Evolutionary conservation across 371 early-diverging fungal genomes (phyloP), one percentile per base, ranked within the genome.

Genomic region (Batkoa obscura): DNA sequence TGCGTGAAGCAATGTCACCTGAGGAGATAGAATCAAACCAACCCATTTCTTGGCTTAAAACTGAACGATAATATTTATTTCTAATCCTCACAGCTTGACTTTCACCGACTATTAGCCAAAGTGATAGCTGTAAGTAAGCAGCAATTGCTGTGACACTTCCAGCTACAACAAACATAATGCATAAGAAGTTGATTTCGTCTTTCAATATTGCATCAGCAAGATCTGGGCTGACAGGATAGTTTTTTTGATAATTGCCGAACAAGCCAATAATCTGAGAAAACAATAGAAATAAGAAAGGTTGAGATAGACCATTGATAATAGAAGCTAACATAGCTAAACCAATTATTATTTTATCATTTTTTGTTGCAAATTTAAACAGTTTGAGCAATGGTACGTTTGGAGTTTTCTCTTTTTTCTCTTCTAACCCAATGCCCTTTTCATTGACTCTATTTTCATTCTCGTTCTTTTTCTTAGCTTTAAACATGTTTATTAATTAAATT

Each of bases 1-100:
- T 66, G 3, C 80, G 68, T 8, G 74, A 76, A 1, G 78, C 78
- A 58, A 84, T 62, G 53, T 76, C 75, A 12, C 84, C 84, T 31
- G 58, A 52, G 15, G 72, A 67, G 13, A 65, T 59, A 0, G 58
- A 58, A 61, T 86, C 86, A 60, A 79, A 83, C 72, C 74, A 88
- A 30, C 68, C 73, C 61, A 84, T 72, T 59, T 86, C 80, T 65
- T 86, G 84, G 15, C 75, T 68, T 48, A 88, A 57, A 46, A 83
- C 63, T 0, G 81, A 67, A 43, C 61, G 59, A 61, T 81, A 78
- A 50, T 69, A 75, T 15, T 57, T 43, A 50, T 71, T 62, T 46
- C 76, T 68, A 56, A 78, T 68, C 31, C 66, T 64, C 36, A 58
- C 48, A 64, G 75, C 63, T 54, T 61, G 53, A 33, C 64, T 66